Evolutionary conservation across 805 yeast species (phyloP), one percentile per base, ranked within the genome.

Genomic region (Monosporozyma yasuniensis): DNA sequence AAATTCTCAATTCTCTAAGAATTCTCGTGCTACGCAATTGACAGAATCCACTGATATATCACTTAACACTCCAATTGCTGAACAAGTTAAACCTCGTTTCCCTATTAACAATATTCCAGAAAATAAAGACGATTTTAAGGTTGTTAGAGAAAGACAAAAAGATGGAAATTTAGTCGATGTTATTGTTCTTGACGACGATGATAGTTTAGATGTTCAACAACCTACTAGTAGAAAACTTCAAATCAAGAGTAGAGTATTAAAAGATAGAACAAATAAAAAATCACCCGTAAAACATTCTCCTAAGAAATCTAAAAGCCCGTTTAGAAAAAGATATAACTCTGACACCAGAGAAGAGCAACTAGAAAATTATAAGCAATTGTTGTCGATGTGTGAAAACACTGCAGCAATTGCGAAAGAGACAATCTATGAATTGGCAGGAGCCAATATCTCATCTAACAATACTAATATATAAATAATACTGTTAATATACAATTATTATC

Each of bases 321-420:
- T 38, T 21, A 45, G 30, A 42, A 50, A 42, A 21, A 47, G 42
- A 21, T 46, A 51, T 9, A 43, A 49, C 3, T 50, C 48, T 27
- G 61, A 62, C 32, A 42, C 53, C 32, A 56, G 52, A 37, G 27
- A 42, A 19, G 42, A 39, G 16, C 42, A 39, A 21, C 11, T 21
- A 14, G 39, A 21, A 44, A 44, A 44, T 22, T 59, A 50, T 12
- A 12, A 38, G n/a, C 52, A 58, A 14, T 51, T 65, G 19, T 46
- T 59, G 25, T 48, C 49, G 9, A 49, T 65, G 57, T 65, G 69
- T 46, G 68, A 65, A 46, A 47, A 54, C 35, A 57, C 63, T 23
- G 64, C 68, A 46, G 54, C 52, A 23, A 52, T 58, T 27, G 66
- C 66, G 3, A 62, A 56, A 46, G 48, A 44, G 14, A 49, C 61